Base-by-base conservation (phyloP, 805 yeast species). In the Cyberlindnera xylosilytica region DNA sequence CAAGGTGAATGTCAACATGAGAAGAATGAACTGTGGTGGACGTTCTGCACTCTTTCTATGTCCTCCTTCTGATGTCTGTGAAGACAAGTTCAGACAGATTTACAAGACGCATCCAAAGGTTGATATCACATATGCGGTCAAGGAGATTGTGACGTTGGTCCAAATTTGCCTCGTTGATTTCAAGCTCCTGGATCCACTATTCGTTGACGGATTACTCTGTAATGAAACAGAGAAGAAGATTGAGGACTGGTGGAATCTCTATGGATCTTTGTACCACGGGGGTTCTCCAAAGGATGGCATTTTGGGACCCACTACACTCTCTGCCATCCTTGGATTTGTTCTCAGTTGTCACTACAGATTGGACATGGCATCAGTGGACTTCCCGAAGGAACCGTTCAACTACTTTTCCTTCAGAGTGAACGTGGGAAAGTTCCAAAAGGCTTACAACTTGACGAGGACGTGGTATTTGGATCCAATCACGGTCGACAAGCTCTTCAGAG, bases 341-440 rank as follows among this genome's bases (percentile, higher is more conserved):
- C 60, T 85, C 16, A 80, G 88, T 42, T 74, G 87, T 36, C 72
- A 80, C 37, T 72, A 75, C 39, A 76, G 88, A 50, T 57, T 91
- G 29, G 79, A 87, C 37, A 66, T 82, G 10, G 73, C 76, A 57
- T 64, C 77, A 58, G 63, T 74, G 64, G 54, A 86, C 71, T 53
- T 83, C 71, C 45, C 93, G 80, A 85, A 87, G 56, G 98, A 93
- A 57, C 91, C 96, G 0, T 81, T 85, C 56, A 91, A 86, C 47
- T 80, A 79, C 39, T 83, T 81, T 40, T 74, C 73, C 37, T 84
- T 91, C 53, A 73, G 79, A 63, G 61, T 73, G 3, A 76, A 88
- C 6, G 73, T 93, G 20, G 78, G 79, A 2, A 82, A 78, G 45
- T 91, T 90, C 60, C 97, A 93, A 61, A 86, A 79, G 56, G 84